These are phyloP conservation scores for Leccinum angustisporum DNA, from an alignment of 1,284 basidiomycete species.

Conservation along the genomic window DNA sequence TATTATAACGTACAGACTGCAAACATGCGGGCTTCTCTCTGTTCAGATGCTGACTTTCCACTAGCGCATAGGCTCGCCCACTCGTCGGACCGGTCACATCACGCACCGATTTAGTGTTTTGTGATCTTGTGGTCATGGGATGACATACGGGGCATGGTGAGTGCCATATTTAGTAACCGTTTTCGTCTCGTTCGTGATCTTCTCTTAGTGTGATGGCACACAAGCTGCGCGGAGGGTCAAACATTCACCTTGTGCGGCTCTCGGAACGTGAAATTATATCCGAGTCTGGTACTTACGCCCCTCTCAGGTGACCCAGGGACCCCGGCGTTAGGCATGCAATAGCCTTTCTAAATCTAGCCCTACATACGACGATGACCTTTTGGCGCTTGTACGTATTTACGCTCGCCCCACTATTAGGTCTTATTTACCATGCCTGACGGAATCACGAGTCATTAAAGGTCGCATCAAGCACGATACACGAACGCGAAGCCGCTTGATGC, in stretches of 20 bases:
- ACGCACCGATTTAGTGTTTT: neutral
- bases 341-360: conserved; percentile 21
- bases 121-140: conserved; percentile 1
- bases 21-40: conserved; percentile 2
- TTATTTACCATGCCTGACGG: conserved; percentile 7
- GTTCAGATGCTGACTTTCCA: conserved; percentile 6
- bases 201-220: conserved; percentile 2
- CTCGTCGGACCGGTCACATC: conserved; percentile 14
- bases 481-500: conserved; percentile 14
- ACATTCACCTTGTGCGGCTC: neutral
- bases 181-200: conserved; percentile 5
- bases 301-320: conserved; percentile 14
- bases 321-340: conserved; percentile 12
- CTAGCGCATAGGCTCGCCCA: neutral
- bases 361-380: neutral
- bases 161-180: conserved; percentile 4
- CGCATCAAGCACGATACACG: conserved; percentile 9
- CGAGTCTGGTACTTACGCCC: conserved; percentile 4
- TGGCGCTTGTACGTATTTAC: conserved; percentile 27
- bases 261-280: conserved; percentile 3
- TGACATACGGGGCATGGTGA: conserved; percentile 5
- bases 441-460: conserved; percentile 19
- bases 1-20: conserved; percentile 9
- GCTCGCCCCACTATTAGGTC: conserved; percentile 25
- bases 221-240: conserved; percentile 7